Conservation (phyloP, 331 rosid genomes). For the Malus hybrid region DNA sequence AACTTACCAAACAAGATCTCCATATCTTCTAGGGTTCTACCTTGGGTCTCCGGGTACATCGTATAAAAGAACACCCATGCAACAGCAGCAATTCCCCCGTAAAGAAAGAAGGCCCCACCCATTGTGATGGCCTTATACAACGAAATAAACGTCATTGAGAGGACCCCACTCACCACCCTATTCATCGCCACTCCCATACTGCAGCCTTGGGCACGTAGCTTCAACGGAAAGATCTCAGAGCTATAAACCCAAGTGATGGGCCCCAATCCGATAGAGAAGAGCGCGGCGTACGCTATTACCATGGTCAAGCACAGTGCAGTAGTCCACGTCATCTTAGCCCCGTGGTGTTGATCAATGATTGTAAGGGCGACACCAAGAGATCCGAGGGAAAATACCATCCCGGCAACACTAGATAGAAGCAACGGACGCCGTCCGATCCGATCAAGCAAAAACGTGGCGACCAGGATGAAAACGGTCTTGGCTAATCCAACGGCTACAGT, state of each 20-base stretch:
- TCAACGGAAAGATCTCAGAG: slow-evolving; percentile 72
- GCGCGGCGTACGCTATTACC: slow-evolving; percentile 36
- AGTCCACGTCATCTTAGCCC: slow-evolving; percentile 41
- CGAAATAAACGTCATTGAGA: slow-evolving; percentile 62
- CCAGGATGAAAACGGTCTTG: slow-evolving; percentile 40
- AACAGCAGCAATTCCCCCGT: slow-evolving; percentile 19
- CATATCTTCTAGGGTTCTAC: slow-evolving; percentile 60
- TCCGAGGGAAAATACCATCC: slow-evolving; percentile 42
- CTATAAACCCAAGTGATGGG: slow-evolving; percentile 75
- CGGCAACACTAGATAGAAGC: slow-evolving; percentile 41
- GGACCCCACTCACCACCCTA: slow-evolving; percentile 34
- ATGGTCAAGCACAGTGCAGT: slow-evolving; percentile 31
- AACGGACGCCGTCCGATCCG: slow-evolving; percentile 55
- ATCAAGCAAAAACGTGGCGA: slow-evolving; percentile 49
- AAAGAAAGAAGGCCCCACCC: slow-evolving; percentile 72
- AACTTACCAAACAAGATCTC: slow-evolving; percentile 59
- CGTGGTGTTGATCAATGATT: slow-evolving; percentile 19
- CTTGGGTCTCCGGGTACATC: slow-evolving; percentile 60
- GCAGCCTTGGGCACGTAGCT: slow-evolving; percentile 41
- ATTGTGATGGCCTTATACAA: slow-evolving; percentile 26
- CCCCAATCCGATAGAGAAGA: slow-evolving; percentile 66
- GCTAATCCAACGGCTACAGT: slow-evolving; percentile 59
- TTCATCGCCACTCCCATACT: slow-evolving; percentile 49
- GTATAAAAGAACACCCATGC: slow-evolving; percentile 46
- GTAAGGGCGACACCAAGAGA: slow-evolving; percentile 34